phyloP scores from a whole-genome alignment of 2,329 filamentous ascomycete species.

The Alternaria rosae region DNA sequence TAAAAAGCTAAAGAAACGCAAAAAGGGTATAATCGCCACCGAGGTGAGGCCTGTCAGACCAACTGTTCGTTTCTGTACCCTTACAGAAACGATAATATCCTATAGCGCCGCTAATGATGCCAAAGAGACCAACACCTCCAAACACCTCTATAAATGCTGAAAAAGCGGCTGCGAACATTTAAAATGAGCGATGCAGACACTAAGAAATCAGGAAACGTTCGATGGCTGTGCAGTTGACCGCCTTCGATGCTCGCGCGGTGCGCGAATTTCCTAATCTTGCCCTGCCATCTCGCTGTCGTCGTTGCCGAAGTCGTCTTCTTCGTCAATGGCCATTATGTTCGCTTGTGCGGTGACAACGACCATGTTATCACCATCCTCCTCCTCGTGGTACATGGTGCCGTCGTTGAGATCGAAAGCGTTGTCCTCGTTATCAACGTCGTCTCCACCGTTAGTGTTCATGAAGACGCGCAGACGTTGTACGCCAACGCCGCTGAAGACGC shows the following conservation, averaged over 20 bases:
- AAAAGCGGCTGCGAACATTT: not conserved
- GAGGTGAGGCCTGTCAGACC: slow-evolving; percentile 5
- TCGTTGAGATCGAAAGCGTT: slow-evolving; percentile 32
- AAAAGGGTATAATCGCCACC: slow-evolving; percentile 33
- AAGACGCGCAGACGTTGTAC: slow-evolving; percentile 80
- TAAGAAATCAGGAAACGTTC: not conserved
- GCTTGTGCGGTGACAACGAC: slow-evolving; percentile 47
- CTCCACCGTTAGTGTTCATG: slow-evolving; percentile 64
- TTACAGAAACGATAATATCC: slow-evolving; percentile 6
- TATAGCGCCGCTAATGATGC: slow-evolving; percentile 22
- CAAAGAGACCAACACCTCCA: not conserved
- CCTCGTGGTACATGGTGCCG: slow-evolving; percentile 42
- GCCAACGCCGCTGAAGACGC: slow-evolving; percentile 91
- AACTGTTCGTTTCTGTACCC: slow-evolving; percentile 8
- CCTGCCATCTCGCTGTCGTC: slow-evolving; percentile 56
- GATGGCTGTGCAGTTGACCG: not conserved
- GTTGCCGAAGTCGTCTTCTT: slow-evolving; percentile 55
- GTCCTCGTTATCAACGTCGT: slow-evolving; percentile 22
- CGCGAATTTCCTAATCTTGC: slow-evolving; percentile 24
- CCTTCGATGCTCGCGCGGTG: not conserved
- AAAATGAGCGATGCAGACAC: not conserved
- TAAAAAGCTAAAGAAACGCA: slow-evolving; percentile 5
- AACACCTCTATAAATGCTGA: slow-evolving; percentile 27
- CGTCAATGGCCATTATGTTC: slow-evolving; percentile 51
- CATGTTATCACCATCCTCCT: slow-evolving; percentile 45